Evolutionary conservation across 805 yeast genomes (phyloP).

Genomic region (Yarrowia divulgata): DNA sequence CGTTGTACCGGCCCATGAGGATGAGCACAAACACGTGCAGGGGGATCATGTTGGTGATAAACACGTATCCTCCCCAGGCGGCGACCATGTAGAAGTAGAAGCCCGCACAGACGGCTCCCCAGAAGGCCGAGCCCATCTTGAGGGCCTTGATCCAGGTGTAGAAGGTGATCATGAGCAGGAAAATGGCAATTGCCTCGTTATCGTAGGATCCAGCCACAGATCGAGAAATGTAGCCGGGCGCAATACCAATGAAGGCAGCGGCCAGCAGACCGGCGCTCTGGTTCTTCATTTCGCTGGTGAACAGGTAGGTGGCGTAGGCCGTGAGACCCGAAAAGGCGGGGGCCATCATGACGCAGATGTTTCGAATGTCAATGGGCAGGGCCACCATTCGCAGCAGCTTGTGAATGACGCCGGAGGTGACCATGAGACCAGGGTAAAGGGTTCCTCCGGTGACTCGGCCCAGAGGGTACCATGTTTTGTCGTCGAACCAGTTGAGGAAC

Average conservation of each 20-base stretch:
- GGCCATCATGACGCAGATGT: conserved; percentile 93
- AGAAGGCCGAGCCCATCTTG: conserved; percentile 87
- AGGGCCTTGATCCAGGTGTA: conserved; percentile 94
- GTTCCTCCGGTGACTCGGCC: conserved; percentile 99
- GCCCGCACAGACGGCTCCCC: conserved; percentile 82
- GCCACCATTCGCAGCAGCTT: conserved; percentile 68
- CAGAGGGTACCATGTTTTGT: conserved; percentile 98
- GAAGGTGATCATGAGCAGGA: conserved; percentile 92
- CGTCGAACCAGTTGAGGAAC: conserved; percentile 97
- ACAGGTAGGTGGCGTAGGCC: conserved; percentile 84
- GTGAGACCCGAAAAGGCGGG: conserved; percentile 96
- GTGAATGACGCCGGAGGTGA: conserved; percentile 92
- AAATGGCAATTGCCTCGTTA: conserved; percentile 98
- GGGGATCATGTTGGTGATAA: conserved; percentile 96
- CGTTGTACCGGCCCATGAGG: conserved; percentile 92
- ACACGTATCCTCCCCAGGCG: conserved; percentile 99
- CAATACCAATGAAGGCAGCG: conserved; percentile 95
- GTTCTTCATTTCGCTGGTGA: conserved; percentile 90
- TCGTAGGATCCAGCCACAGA: conserved; percentile 99
- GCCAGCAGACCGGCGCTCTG: conserved; percentile 88
- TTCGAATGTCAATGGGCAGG: conserved; percentile 91
- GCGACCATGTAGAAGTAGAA: conserved; percentile 98
- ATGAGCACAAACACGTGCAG: conserved; percentile 89
- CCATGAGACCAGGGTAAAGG: conserved; percentile 97
- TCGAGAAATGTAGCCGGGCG: conserved; percentile 97